Conservation (phyloP, 176 grass and related monocot genomes). For the Luzula sylvatica region DNA sequence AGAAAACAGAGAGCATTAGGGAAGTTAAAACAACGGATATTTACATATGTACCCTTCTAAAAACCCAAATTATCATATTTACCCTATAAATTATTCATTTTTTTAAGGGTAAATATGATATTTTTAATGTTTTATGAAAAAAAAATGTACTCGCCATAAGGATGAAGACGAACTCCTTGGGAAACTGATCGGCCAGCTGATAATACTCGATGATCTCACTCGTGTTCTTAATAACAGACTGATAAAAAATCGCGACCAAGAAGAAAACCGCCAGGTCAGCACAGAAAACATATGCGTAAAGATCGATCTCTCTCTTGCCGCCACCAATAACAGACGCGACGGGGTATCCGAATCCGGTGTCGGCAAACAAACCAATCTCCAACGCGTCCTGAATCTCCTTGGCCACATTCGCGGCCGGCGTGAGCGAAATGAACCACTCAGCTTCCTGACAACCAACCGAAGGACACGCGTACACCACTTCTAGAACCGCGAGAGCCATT, state of each 20-base stretch:
- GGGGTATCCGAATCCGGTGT: conserved; percentile 68
- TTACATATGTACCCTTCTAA: no score
- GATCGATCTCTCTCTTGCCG: conserved; percentile 89
- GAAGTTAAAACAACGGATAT: conserved; percentile 18
- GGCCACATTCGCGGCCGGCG: conserved; percentile 70
- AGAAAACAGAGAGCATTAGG: conserved; percentile 8
- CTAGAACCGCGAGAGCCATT: conserved; percentile 81
- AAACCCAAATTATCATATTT: no score
- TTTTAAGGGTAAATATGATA: no score
- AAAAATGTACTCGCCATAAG: conserved; percentile 62
- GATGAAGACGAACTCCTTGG: conserved; percentile 95
- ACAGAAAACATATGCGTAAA: conserved; percentile 93
- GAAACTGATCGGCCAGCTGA: conserved; percentile 94
- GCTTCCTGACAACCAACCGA: conserved; percentile 40
- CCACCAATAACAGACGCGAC: conserved; percentile 83
- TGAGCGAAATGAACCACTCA: conserved; percentile 77
- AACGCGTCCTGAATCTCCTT: conserved; percentile 71
- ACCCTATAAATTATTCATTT: no score
- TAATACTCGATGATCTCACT: conserved; percentile 90
- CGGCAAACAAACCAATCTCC: conserved; percentile 59
- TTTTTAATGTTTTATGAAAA: background rate
- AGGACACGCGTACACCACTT: conserved; percentile 88
- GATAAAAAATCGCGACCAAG: conserved; percentile 84
- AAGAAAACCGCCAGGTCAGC: conserved; percentile 95
- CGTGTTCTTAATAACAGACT: conserved; percentile 90